Base-by-base conservation (phyloP, 352 stramenopile species). In the Pythium pyrilobum region DNA sequence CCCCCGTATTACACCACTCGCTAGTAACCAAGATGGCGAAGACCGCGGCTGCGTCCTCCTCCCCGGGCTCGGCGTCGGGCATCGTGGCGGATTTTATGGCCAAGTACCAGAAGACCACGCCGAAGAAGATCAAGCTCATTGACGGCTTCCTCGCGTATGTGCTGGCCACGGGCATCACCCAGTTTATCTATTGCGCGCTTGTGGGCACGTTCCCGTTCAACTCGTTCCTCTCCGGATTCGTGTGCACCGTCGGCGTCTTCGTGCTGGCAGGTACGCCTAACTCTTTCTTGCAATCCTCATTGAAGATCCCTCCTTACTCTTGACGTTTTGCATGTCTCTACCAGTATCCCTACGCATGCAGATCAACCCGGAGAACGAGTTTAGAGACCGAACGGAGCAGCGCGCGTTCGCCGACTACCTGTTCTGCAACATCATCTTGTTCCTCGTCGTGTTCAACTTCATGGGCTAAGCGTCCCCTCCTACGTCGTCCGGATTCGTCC, bases 381-480 rank as follows among this genome's bases (percentile, higher is more conserved):
- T 89, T 56, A 72, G 69, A 34, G 82, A 89, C 63, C 81, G 84
- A 56, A 92, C 75, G 37, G 76, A 91, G 60, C 79, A 93, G 68
- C 84, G 84, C 56, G 85, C 85, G 24, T 96, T 96, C 64, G 85
- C 84, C 18, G 87, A 96, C 68, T 96, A 96, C 63, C 72, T 96
- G 40, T 92, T 95, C 56, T 96, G 87, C 84, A 95, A 94, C 77
- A 80, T 96, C 64, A 87, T 96, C 31, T 79, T 96, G 47, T 96
- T 96, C 76, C 77, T 96, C 37, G 87, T 94, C 41, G 87, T 96
- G 39, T 94, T 95, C 69, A 96, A 96, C 74, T 96, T 96, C 70
- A 96, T 96, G 79, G 87, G 87, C 53, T 96, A 87, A 49, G 39
- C 36, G 28, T 50, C 20, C 24, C 7, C 23, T 5, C 33, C 20